Conservation (phyloP, 73 alveolate genomes). For the Paramecium octaurelia region DNA sequence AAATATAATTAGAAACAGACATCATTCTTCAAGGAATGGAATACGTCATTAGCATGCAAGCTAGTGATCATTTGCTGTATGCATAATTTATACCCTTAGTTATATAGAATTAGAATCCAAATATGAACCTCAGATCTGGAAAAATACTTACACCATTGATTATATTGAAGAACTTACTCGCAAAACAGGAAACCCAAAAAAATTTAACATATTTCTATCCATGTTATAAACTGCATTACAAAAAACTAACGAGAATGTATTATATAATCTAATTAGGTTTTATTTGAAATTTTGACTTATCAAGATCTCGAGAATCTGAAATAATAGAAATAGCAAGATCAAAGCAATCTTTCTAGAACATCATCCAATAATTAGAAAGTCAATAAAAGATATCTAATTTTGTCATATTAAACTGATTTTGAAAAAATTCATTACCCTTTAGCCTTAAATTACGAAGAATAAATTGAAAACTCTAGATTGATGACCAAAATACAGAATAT, state of each 20-base stretch:
- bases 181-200: conserved; percentile 59
- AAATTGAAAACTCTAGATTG: not conserved
- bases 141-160: conserved; percentile 52
- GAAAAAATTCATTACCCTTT: conserved; percentile 60
- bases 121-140: conserved; percentile 50
- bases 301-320: conserved; percentile 61
- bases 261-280: not conserved
- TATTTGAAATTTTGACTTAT: conserved; percentile 52
- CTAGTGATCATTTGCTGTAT: not conserved
- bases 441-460: conserved; percentile 43
- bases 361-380: not conserved
- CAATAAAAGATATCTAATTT: conserved; percentile 50
- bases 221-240: conserved; percentile 36
- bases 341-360: not conserved
- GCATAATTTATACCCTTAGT: not conserved
- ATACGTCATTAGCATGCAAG: not conserved
- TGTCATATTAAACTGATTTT: not conserved
- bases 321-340: not conserved
- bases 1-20: conserved; percentile 36
- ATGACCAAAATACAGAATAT: conserved; percentile 34
- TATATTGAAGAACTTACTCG: conserved; percentile 65
- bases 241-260: conserved; percentile 8
- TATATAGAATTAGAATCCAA: conserved; percentile 2
- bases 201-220: conserved; percentile 44
- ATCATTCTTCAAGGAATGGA: not conserved